A percentile compares a stretch with the other conserved stretches of the same genome.
Conservation (phyloP, 2,329 filamentous ascomycete genomes). For the Fusarium sp. region DNA sequence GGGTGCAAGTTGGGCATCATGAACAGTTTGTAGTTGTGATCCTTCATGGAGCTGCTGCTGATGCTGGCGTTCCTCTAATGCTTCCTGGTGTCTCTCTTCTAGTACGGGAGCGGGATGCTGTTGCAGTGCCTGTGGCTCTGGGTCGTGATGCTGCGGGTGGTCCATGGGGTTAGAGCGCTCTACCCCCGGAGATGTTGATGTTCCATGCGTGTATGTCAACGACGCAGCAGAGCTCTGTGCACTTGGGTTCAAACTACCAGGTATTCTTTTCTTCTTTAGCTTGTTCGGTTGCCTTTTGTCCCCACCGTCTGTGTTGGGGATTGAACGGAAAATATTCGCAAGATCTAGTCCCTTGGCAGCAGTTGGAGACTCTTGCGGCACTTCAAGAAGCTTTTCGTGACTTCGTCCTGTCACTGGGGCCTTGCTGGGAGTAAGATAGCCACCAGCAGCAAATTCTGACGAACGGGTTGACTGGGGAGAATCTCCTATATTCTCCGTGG, state of each 20-base stretch:
- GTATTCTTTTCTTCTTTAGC: slow-evolving; percentile 85
- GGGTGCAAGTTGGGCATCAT: slow-evolving; percentile 36
- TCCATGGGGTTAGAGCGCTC: slow-evolving; percentile 63
- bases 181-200: slow-evolving; percentile 60
- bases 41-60: slow-evolving; percentile 12
- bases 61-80: slow-evolving; percentile 31
- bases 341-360: slow-evolving; percentile 75
- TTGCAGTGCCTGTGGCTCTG: slow-evolving; percentile 27
- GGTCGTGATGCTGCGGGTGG: slow-evolving; percentile 34
- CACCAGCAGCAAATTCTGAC: slow-evolving; percentile 41
- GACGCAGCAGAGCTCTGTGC: slow-evolving; percentile 92
- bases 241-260: slow-evolving; percentile 82
- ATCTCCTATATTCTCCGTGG: slow-evolving; percentile 38
- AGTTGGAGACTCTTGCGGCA: slow-evolving; percentile 58
- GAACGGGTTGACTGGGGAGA: slow-evolving; percentile 48
- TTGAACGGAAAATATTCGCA: slow-evolving; percentile 76
- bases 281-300: slow-evolving; percentile 86
- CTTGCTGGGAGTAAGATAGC: slow-evolving; percentile 46
- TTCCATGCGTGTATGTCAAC: slow-evolving; percentile 59
- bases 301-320: slow-evolving; percentile 68
- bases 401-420: slow-evolving; percentile 55
- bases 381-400: slow-evolving; percentile 61
- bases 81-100: slow-evolving; percentile 38
- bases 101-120: slow-evolving; percentile 38
- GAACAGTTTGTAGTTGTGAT: slow-evolving; percentile 20